These are phyloP conservation scores for Athelia psychrophila DNA, from an alignment of 1,284 basidiomycete species.

Conservation along the genomic window DNA sequence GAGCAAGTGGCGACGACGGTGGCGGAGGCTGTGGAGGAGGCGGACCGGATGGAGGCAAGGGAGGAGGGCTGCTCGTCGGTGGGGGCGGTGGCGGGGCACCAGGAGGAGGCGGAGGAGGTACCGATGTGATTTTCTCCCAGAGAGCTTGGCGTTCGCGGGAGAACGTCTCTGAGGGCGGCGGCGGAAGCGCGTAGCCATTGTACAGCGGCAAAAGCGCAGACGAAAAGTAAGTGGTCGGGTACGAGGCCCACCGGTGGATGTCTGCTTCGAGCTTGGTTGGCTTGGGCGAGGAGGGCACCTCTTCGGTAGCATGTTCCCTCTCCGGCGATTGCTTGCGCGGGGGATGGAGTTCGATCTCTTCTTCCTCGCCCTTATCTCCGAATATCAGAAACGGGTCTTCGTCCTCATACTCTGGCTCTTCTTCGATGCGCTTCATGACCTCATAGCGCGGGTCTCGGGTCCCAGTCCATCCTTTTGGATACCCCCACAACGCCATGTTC, in stretches of 20 bases:
- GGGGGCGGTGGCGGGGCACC: conserved; percentile 13
- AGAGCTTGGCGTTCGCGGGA: conserved; percentile 34
- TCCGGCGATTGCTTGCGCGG: neutral
- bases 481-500: conserved; percentile 71
- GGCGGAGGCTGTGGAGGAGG: conserved; percentile 23
- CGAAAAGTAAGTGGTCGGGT: conserved; percentile 58
- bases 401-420: conserved; percentile 33
- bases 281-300: neutral
- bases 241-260: conserved; percentile 56
- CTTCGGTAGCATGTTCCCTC: conserved; percentile 2
- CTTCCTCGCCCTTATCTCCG: conserved; percentile 23
- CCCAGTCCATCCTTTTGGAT: conserved; percentile 69
- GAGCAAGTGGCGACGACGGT: conserved; percentile 20
- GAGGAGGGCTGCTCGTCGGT: conserved; percentile 13
- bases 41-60: conserved; percentile 15
- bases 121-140: conserved; percentile 35
- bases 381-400: conserved; percentile 31
- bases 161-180: conserved; percentile 31
- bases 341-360: conserved; percentile 4
- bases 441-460: conserved; percentile 46
- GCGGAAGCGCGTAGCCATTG: conserved; percentile 36
- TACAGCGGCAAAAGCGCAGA: conserved; percentile 55
- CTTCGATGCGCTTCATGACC: conserved; percentile 39
- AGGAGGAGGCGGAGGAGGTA: conserved; percentile 20
- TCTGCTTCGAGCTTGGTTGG: conserved; percentile 4